Base-by-base conservation (phyloP, 148 eudicot species). In the Fagopyrum esculentum region DNA sequence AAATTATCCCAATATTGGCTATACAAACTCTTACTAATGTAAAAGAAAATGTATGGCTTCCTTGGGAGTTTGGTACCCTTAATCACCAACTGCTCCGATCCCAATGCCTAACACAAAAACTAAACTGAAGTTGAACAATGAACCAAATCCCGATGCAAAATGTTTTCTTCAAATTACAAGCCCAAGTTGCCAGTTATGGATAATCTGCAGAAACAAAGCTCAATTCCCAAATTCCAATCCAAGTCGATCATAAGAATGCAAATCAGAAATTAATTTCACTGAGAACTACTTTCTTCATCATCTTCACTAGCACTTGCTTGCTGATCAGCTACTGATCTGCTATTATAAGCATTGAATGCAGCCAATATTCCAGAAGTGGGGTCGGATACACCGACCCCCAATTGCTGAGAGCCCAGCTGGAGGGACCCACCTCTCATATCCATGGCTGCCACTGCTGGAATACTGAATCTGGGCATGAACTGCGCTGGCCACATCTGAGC, bases 301-400 rank as follows among this genome's bases (percentile, higher is more conserved):
- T 35, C 70, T 64, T 45, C 70, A 15, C 70, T 64, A 4, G 30
- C 70, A 35, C 70, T 64, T 16, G 17, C 46, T 35, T 45, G 70
- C 70, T 35, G 70, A 0, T 35, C 45, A 1, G 45, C 1, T 1
- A 45, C 45, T 35, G 70, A 64, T 2, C 87, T 80, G 76, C 26
- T 22, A 22, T 22, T 22, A 22, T 80, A 86, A 56, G 87, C 85
- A 86, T 86, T 84, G 1, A 88, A 79, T 55, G 91, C 89, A 9
- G 91, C 91, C 69, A 88, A 74, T 89, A 88, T 86, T 9, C 91
- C 91, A 85, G 86, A 75, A 84, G 86, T 86, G 57, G 78, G 66
- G 48, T 86, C 91, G 7, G 81, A 44, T 72, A 84, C 76, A 9
- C 89, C 89, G 55, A 88, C 75, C 30, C 91, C 91, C n/a, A 88